Percentiles rank a stretch among this genome's conserved stretches.
Evolutionary conservation across 2,329 filamentous ascomycete species (phyloP).

Genomic region (Ilyonectria mors-panacis): DNA sequence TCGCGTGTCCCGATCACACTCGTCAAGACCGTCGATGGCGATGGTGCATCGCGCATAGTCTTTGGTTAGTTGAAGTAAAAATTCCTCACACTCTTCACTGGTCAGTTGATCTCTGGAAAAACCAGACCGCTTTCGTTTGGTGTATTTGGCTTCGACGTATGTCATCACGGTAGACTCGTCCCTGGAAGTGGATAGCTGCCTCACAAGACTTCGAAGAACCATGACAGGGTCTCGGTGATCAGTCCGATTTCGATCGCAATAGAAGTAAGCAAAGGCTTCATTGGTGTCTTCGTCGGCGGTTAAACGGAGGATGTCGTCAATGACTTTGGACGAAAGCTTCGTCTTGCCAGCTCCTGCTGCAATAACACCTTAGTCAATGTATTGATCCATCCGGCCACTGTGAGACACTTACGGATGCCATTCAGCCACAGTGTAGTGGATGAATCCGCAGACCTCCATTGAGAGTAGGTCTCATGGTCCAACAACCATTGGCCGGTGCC

Average conservation of each 20-base stretch:
- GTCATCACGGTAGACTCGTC: conserved; percentile 5
- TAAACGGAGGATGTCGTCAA: conserved; percentile 11
- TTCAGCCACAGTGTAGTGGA: background rate
- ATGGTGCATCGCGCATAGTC: conserved; percentile 23
- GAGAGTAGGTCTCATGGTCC: conserved; percentile 14
- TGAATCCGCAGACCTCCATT: conserved; percentile 9
- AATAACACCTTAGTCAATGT: conserved; percentile 14
- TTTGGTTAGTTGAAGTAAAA: conserved; percentile 26
- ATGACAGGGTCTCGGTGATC: conserved; percentile 27
- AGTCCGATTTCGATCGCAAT: conserved; percentile 31
- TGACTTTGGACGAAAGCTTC: conserved; percentile 30
- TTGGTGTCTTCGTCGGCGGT: background rate
- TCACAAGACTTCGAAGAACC: conserved; percentile 33
- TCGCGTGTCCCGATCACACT: conserved; percentile 29
- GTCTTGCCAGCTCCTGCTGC: conserved; percentile 33
- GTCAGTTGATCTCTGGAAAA: conserved; percentile 13
- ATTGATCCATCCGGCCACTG: conserved; percentile 27
- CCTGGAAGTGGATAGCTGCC: conserved; percentile 28
- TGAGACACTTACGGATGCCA: background rate
- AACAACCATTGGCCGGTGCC: conserved; percentile 29
- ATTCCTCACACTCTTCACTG: conserved; percentile 22
- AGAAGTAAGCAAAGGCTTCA: conserved; percentile 37
- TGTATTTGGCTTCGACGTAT: conserved; percentile 16
- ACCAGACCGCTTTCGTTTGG: conserved; percentile 8
- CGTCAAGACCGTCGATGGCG: conserved; percentile 36